These are phyloP conservation scores for Exophiala mesophila DNA, from an alignment of 2,329 filamentous ascomycete species.

Conservation along the genomic window DNA sequence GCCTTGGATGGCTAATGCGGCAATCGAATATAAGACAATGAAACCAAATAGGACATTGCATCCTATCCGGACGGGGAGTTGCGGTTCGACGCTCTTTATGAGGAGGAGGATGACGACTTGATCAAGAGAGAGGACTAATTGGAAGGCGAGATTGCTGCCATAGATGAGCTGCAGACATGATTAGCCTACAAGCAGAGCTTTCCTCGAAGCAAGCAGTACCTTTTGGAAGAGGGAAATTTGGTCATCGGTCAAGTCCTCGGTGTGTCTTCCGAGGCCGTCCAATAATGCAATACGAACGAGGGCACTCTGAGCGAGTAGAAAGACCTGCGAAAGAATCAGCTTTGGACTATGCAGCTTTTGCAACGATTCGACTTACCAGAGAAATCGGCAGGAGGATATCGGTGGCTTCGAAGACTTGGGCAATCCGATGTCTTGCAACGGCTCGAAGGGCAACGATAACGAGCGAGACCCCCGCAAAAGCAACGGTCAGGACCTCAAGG, in stretches of 20 bases:
- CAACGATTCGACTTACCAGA: slow-evolving; percentile 7
- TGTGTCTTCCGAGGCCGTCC: slow-evolving; percentile 12
- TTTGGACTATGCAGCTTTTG: too few relatives aligned
- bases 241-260: slow-evolving; percentile 1
- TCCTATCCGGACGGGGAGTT: slow-evolving; percentile 10
- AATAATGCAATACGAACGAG: slow-evolving; percentile 8
- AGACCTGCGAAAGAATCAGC: too few relatives aligned
- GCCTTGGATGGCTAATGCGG: slow-evolving; percentile 7
- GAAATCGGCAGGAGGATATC: slow-evolving; percentile 13
- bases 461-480: slow-evolving; percentile 8
- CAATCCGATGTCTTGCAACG: slow-evolving; percentile 11
- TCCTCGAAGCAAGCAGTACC: not conserved
- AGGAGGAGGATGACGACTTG: slow-evolving; percentile 14
- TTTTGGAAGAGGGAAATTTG: slow-evolving; percentile 7
- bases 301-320: slow-evolving; percentile 4
- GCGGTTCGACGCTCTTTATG: slow-evolving; percentile 15
- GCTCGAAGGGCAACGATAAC: slow-evolving; percentile 10
- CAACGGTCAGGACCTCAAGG: slow-evolving; percentile 12
- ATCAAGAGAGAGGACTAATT: slow-evolving; percentile 7
- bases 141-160: slow-evolving; percentile 12
- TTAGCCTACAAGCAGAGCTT: not conserved
- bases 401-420: slow-evolving; percentile 7
- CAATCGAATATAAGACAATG: slow-evolving; percentile 9
- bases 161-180: slow-evolving; percentile 8
- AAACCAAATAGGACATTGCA: slow-evolving; percentile 13